These are phyloP conservation scores for Thermoascus crustaceus DNA, from an alignment of 2,329 filamentous ascomycete species.

Conservation along the genomic window DNA sequence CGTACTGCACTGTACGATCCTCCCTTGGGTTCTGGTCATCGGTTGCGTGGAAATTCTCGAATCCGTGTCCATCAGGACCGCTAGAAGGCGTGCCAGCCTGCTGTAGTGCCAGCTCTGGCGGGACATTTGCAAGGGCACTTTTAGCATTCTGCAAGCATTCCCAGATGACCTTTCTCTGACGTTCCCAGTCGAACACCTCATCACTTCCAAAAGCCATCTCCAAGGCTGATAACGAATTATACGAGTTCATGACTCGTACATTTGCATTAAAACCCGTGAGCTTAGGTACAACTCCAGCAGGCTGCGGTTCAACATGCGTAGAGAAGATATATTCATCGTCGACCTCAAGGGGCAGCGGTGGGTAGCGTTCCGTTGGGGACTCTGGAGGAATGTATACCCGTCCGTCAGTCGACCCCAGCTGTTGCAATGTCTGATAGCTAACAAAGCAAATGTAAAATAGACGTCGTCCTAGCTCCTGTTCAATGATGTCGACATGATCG, in stretches of 20 bases:
- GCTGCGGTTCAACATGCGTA: constrained; percentile 62
- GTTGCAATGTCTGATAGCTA: constrained; percentile 67
- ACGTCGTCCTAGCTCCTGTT: constrained; percentile 45
- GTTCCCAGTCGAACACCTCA: constrained; percentile 64
- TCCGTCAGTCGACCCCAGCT: constrained; percentile 63
- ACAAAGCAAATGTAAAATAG: constrained; percentile 79
- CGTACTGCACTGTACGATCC: constrained; percentile 55
- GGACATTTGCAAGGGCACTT: constrained; percentile 57
- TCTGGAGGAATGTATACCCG: constrained; percentile 69
- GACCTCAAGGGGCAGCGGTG: constrained; percentile 69
- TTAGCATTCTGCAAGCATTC: constrained; percentile 65
- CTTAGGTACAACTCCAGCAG: constrained; percentile 58
- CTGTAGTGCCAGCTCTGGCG: constrained; percentile 58
- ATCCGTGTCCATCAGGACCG: constrained; percentile 26
- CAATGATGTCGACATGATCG: constrained; percentile 25
- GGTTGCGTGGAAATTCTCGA: constrained; percentile 46
- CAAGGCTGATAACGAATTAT: constrained; percentile 68
- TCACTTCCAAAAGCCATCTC: constrained; percentile 76
- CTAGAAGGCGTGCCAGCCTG: constrained; percentile 30
- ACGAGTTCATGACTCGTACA: constrained; percentile 69
- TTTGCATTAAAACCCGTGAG: constrained; percentile 75
- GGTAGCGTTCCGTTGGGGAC: constrained; percentile 67
- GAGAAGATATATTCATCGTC: constrained; percentile 75
- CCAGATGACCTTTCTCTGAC: constrained; percentile 65
- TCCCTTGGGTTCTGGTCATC: constrained; percentile 18